Evolutionary conservation across 148 eudicot species (phyloP), one percentile per base, ranked within the genome.

Genomic region (Oxyria digyna): DNA sequence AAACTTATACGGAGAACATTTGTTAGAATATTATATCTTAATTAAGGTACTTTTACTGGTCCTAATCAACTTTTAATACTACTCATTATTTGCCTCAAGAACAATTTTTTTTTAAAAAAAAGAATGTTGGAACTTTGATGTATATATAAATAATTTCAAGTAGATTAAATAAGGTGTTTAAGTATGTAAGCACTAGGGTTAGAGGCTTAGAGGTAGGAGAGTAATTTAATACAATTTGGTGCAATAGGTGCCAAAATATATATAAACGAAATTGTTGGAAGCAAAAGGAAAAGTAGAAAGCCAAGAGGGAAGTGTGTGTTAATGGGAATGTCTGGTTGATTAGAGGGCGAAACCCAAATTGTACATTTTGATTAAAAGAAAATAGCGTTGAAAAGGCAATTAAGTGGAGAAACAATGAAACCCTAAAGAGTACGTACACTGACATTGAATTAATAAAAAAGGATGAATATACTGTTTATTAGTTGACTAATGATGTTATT

Each of bases 251-350:
- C n/a, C n/a, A n/a, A n/a, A n/a, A n/a, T n/a, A n/a, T n/a, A n/a
- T 20, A 49, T 15, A 49, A 49, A 6, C 17, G 7, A 6, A 49
- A 42, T 10, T 42, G 8, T 10, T 10, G 1, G 52, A 46, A 6
- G 52, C 52, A 46, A 4, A 14, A n/a, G 52, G 0, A 54, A 54
- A 55, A 11, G 3, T 55, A 55, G 13, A 55, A 55, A 17, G 62
- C 62, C 55, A 20, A 49, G 26, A 26, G 23, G 55, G 55, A 8
- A 43, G 49, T 43, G 49, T 18, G 18, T 8, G n/a, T n/a, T 4
- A 20, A 20, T 11, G 24, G 52, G 62, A 57, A 29, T 57, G 64
- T 57, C 64, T 57, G 37, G 13, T 57, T 57, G 64, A 57, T 57
- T 4, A 57, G 8, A 27, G 64, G 37, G 64, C 33, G 35, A 57